These are phyloP conservation scores for Picea abies DNA, from an alignment of 83 land plant genomes.

Conservation along the genomic window DNA sequence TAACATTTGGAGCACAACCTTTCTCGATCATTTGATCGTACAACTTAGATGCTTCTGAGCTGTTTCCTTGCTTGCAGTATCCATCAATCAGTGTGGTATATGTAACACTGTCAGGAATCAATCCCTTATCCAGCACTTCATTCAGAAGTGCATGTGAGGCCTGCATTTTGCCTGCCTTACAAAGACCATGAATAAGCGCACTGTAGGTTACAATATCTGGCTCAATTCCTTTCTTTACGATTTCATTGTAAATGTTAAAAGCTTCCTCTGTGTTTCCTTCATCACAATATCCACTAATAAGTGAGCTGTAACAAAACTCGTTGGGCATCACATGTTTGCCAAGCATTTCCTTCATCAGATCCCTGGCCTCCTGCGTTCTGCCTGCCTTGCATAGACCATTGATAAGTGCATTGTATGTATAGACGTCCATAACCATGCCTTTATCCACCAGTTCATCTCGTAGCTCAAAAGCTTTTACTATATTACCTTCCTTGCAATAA, in stretches of 20 bases:
- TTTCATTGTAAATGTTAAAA: constrained; percentile 38
- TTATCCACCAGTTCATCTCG: constrained; percentile 49
- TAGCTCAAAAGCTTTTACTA: constrained; percentile 43
- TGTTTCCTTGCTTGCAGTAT: constrained; percentile 22
- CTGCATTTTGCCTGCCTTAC: constrained; percentile 31
- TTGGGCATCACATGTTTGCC: constrained; percentile 24
- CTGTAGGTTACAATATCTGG: constrained; percentile 70
- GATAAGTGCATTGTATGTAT: constrained; percentile 57
- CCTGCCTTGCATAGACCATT: constrained; percentile 57
- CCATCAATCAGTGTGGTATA: constrained; percentile 24
- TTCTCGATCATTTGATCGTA: constrained; percentile 1
- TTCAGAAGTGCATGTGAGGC: constrained; percentile 36
- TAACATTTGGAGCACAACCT: constrained; percentile 32
- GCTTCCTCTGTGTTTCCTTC: constrained; percentile 63
- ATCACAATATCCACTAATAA: constrained; percentile 53
- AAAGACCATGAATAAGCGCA: constrained; percentile 48
- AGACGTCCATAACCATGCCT: constrained; percentile 57
- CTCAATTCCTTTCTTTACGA: constrained; percentile 46
- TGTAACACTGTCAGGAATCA: constrained; percentile 56
- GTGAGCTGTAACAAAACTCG: constrained; percentile 51
- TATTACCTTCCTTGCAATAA: constrained; percentile 57
- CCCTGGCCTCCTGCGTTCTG: constrained; percentile 48
- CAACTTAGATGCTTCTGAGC: neutral
- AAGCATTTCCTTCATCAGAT: constrained; percentile 33
- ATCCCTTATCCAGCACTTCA: constrained; percentile 54